Conservation (phyloP, 1,284 basidiomycete genomes). For the Neonothopanus nambi region DNA sequence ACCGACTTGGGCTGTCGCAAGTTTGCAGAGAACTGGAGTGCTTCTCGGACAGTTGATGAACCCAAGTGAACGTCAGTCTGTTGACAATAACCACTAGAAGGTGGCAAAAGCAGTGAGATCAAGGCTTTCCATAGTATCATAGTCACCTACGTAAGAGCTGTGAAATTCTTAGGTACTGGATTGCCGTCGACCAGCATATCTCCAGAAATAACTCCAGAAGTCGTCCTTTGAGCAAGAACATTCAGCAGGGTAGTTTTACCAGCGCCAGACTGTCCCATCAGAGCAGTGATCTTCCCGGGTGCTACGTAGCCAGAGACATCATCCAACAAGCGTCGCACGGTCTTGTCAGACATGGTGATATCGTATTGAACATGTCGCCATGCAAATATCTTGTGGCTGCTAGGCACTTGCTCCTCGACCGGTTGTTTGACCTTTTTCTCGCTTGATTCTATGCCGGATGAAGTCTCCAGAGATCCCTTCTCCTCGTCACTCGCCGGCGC, state of each 20-base stretch:
- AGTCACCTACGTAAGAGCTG: slow-evolving; percentile 61
- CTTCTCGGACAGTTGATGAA: slow-evolving; percentile 80
- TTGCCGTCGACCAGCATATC: slow-evolving; percentile 80
- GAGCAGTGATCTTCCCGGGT: slow-evolving; percentile 75
- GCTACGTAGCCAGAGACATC: slow-evolving; percentile 84
- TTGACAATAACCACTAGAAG: slow-evolving; percentile 38
- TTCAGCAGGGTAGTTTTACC: slow-evolving; percentile 79
- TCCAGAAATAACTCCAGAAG: slow-evolving; percentile 79
- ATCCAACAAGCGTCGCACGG: slow-evolving; percentile 62
- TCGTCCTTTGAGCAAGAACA: slow-evolving; percentile 79
- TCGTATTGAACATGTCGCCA: slow-evolving; percentile 66
- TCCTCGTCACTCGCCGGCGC: slow-evolving; percentile 24
- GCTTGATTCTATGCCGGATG: too few species aligned
- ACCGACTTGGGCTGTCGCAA: slow-evolving; percentile 76
- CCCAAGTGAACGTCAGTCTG: slow-evolving; percentile 47
- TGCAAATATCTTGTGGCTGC: slow-evolving; percentile 50
- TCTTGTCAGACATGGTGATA: slow-evolving; percentile 57
- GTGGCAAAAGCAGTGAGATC: slow-evolving; percentile 33
- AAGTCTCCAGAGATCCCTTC: slow-evolving; percentile 21
- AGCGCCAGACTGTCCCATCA: slow-evolving; percentile 27
- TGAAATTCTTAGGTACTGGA: slow-evolving; percentile 72
- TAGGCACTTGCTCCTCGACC: background rate
- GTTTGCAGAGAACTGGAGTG: slow-evolving; percentile 79
- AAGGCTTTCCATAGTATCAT: background rate
- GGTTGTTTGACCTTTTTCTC: background rate